Percentiles rank a stretch among this genome's conserved stretches.
These are phyloP conservation scores for Zoysia matrella DNA, from an alignment of 202 grass and related monocot genomes.

Conservation along the genomic window DNA sequence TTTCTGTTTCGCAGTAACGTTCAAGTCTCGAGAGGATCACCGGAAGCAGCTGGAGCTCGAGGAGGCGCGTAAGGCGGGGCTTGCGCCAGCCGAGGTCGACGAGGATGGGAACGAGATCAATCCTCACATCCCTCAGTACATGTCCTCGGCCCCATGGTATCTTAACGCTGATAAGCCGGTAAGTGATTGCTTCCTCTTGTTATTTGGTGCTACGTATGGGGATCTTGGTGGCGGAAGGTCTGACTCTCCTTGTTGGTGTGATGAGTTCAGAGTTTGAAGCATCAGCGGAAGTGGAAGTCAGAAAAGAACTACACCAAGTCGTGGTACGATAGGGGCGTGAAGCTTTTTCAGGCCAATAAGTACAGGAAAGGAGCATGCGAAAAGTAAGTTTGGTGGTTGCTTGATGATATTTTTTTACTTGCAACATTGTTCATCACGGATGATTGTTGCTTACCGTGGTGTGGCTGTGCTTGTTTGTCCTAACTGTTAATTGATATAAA, in stretches of 20 bases:
- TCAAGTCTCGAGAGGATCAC: slow-evolving; percentile 94
- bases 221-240: background rate
- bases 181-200: slow-evolving; percentile 14
- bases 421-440: background rate
- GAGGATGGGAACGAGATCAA: slow-evolving; percentile 99
- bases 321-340: slow-evolving; percentile 88
- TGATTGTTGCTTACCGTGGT: slow-evolving; percentile 1
- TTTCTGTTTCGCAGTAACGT: slow-evolving; percentile 48
- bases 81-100: slow-evolving; percentile 84
- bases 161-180: slow-evolving; percentile 91
- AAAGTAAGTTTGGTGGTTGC: slow-evolving; percentile 62
- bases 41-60: slow-evolving; percentile 92
- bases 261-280: slow-evolving; percentile 86
- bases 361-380: slow-evolving; percentile 86
- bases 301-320: slow-evolving; percentile 93
- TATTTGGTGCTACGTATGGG: background rate
- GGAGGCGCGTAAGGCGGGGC: slow-evolving; percentile 92
- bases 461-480: background rate
- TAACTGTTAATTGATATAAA: background rate
- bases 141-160: slow-evolving; percentile 99
- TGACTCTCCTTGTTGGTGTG: slow-evolving; percentile 29
- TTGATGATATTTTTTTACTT: background rate
- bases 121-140: slow-evolving; percentile 95
- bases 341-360: slow-evolving; percentile 74
- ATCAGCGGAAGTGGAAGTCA: slow-evolving; percentile 97